Evolutionary conservation across 768 basidiomycete genomes (phyloP).

Genomic region (Trametes punicea): DNA sequence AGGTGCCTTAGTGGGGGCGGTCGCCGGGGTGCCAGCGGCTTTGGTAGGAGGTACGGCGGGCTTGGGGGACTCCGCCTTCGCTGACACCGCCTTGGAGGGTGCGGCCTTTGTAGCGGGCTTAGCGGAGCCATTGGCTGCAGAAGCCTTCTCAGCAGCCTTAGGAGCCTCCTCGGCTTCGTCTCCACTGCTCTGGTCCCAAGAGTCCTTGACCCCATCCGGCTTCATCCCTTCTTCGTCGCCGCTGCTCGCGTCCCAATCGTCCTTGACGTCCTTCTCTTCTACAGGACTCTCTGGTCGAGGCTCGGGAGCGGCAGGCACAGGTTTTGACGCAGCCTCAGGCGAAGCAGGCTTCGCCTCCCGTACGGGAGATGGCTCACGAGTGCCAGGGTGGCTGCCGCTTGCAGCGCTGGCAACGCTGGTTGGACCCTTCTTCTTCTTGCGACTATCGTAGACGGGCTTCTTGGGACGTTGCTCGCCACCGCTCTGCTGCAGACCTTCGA

Average conservation of each 20-base stretch:
- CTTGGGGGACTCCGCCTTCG: neutral
- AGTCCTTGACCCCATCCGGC: slow-evolving; percentile 32
- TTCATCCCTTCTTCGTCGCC: slow-evolving; percentile 41
- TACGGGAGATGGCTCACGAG: slow-evolving; percentile 26
- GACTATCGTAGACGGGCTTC: slow-evolving; percentile 79
- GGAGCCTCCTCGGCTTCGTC: slow-evolving; percentile 37
- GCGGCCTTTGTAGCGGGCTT: slow-evolving; percentile 20
- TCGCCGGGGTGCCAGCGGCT: slow-evolving; percentile 22
- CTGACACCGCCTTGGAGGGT: slow-evolving; percentile 27
- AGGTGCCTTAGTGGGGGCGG: slow-evolving; percentile 19
- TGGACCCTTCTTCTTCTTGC: slow-evolving; percentile 63
- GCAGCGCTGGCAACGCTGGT: slow-evolving; percentile 12
- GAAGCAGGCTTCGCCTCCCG: slow-evolving; percentile 33
- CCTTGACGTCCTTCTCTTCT: slow-evolving; percentile 38
- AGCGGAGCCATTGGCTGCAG: slow-evolving; percentile 14
- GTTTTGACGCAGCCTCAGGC: slow-evolving; percentile 27
- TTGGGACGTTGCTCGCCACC: slow-evolving; percentile 48
- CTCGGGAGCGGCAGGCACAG: slow-evolving; percentile 25
- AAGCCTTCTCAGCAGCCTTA: slow-evolving; percentile 6
- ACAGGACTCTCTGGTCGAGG: slow-evolving; percentile 6
- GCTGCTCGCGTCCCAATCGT: slow-evolving; percentile 53
- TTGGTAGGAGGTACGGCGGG: slow-evolving; percentile 16
- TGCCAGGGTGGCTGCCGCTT: slow-evolving; percentile 24
- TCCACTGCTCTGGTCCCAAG: slow-evolving; percentile 69
- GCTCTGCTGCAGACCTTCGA: slow-evolving; percentile 80